Base-by-base conservation (phyloP, 768 basidiomycete genomes). In the Strobilomyces echinocephalus region DNA sequence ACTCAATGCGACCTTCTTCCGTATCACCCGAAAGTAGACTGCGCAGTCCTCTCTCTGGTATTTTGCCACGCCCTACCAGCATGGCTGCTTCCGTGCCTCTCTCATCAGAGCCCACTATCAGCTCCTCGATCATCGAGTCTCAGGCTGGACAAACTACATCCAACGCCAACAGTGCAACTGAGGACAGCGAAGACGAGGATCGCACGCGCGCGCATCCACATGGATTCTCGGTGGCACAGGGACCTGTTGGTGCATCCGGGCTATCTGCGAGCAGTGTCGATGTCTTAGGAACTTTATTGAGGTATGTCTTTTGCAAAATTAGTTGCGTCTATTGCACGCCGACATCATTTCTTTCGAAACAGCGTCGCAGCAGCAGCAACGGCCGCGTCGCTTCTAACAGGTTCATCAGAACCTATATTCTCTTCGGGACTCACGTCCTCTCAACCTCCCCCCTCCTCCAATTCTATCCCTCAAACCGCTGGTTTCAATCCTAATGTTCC, bases 341-440 rank as follows among this genome's bases (percentile, higher is more conserved):
- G 12, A 52, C 34, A 15, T 24, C 26, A 30, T 47, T 11, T 46
- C 10, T 16, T 31, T n/a, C 36, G 16, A 18, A 65, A 46, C 57
- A 88, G 91, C 60, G 91, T 92, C 31, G 91, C 91, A 4, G 89
- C 91, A n/a, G 88, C 91, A 10, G 91, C 91, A n/a, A 91, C 90
- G 1, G 90, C 91, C 2, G 88, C 88, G 8, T 92, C 91, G 4
- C 77, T 90, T 28, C 76, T 89, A n/a, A 84, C 85, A 1, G 87
- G 87, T 34, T 80, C 83, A 21, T 81, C 83, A 5, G 80, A 85
- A 46, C 78, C 82, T 11, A 79, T 88, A 41, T 76, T 86, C 51
- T 77, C 80, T 35, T 77, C 84, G 21, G 76, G 79, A 41, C 74
- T 84, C 49, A 72, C 78, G 30, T 69, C 78, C 47, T 67, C 75